These are phyloP conservation scores for Santalum album DNA, from an alignment of 164 flowering plant genomes.

Conservation along the genomic window DNA sequence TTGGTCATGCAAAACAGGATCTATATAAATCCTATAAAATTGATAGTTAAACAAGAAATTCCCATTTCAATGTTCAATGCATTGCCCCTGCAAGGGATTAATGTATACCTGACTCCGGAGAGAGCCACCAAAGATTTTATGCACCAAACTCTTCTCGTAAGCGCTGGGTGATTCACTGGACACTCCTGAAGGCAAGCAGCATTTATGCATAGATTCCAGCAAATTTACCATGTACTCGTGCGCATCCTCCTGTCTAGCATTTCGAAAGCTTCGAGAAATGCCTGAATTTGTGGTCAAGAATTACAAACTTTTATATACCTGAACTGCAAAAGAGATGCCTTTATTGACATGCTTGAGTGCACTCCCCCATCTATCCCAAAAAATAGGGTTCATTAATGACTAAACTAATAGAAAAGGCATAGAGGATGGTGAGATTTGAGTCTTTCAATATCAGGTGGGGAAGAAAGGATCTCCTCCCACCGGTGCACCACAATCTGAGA, in stretches of 20 bases:
- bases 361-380: no score
- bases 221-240: conserved; percentile 97
- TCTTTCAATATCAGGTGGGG: background rate
- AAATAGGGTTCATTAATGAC: no score
- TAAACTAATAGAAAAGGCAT: no score
- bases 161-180: conserved; percentile 84
- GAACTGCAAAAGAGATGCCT: background rate
- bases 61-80: background rate
- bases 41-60: background rate
- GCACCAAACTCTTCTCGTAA: conserved; percentile 93
- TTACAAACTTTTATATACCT: background rate
- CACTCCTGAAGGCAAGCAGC: conserved; percentile 92
- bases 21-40: background rate
- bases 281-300: conserved; percentile 57
- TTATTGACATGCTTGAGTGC: no score
- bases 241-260: conserved; percentile 96
- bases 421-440: no score
- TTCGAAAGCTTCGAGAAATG: conserved; percentile 81
- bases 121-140: conserved; percentile 93
- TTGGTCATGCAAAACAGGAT: background rate
- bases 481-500: background rate
- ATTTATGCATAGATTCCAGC: conserved; percentile 94
- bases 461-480: background rate
- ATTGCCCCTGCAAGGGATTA: background rate
- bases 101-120: conserved; percentile 80